Evolutionary conservation across 495 filamentous ascomycete species (phyloP).

Genomic region (Oidiodendron maius): DNA sequence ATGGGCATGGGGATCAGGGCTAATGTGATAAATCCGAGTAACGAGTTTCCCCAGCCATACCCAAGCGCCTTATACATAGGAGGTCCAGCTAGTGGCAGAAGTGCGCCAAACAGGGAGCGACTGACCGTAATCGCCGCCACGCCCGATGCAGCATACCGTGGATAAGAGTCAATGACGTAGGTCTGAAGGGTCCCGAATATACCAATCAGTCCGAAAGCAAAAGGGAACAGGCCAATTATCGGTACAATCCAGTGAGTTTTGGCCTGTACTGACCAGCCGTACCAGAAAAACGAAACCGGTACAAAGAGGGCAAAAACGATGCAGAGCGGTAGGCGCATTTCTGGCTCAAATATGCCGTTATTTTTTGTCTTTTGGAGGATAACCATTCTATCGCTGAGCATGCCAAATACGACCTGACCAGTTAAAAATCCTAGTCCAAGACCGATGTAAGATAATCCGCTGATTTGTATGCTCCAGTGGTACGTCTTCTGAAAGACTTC

Average conservation of each 20-base stretch:
- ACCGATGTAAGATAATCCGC: conserved; percentile 38
- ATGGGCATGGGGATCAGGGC: conserved; percentile 38
- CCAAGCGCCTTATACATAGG: conserved; percentile 49
- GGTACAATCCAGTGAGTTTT: conserved; percentile 65
- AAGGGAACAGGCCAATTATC: conserved; percentile 58
- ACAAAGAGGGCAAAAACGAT: conserved; percentile 17
- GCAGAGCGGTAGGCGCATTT: conserved; percentile 36
- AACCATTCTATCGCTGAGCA: conserved; percentile 31
- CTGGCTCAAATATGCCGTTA: conserved; percentile 46
- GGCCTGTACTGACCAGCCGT: conserved; percentile 63
- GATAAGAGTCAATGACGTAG: conserved; percentile 65
- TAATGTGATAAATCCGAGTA: conserved; percentile 59
- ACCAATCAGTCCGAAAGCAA: conserved; percentile 53
- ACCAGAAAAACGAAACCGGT: conserved; percentile 61
- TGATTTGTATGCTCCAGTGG: conserved; percentile 29
- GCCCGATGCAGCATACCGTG: conserved; percentile 54
- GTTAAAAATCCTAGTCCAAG: conserved; percentile 35
- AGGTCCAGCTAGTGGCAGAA: conserved; percentile 56
- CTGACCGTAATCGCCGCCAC: conserved; percentile 45
- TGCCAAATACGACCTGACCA: conserved; percentile 19
- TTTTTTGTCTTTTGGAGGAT: conserved; percentile 33
- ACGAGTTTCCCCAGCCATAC: conserved; percentile 49
- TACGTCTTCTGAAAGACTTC: conserved; percentile 50
- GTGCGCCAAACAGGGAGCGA: conserved; percentile 48
- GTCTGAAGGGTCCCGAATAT: conserved; percentile 27